phyloP scores from a whole-genome alignment of 257 asterid genomes.

The Osmanthus fragrans region DNA sequence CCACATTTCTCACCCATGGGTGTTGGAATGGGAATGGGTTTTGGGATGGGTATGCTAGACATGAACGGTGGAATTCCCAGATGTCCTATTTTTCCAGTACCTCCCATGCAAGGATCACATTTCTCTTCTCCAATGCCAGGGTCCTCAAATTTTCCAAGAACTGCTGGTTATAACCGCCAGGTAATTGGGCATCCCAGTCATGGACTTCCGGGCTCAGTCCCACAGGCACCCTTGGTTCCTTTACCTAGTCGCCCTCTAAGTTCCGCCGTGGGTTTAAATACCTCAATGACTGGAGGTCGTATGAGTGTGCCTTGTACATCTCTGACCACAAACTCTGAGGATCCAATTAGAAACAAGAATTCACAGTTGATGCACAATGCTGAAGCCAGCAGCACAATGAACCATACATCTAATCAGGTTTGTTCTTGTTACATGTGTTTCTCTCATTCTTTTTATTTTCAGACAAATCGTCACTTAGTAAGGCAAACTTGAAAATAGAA shows the following conservation, averaged over 20 bases:
- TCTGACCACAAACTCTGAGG: constrained; percentile 31
- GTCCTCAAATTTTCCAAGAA: constrained; percentile 47
- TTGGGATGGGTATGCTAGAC: constrained; percentile 75
- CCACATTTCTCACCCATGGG: constrained; percentile 72
- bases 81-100: constrained; percentile 54
- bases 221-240: constrained; percentile 50
- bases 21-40: constrained; percentile 62
- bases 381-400: constrained; percentile 43
- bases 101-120: constrained; percentile 51
- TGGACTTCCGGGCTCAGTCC: constrained; percentile 49
- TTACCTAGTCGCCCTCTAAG: constrained; percentile 35
- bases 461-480: not conserved
- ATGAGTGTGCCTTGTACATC: constrained; percentile 40
- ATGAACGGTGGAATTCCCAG: constrained; percentile 61
- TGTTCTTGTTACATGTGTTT: constrained; percentile 16
- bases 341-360: constrained; percentile 26
- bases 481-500: not conserved
- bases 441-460: constrained; percentile 4
- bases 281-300: constrained; percentile 31
- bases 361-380: constrained; percentile 32
- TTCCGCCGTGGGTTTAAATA: constrained; percentile 36
- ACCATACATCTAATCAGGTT: constrained; percentile 55
- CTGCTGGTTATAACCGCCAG: constrained; percentile 48
- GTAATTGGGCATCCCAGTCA: constrained; percentile 58
- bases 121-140: constrained; percentile 52